A percentile compares a stretch with the other conserved stretches of the same genome.
These are phyloP conservation scores for Boletus patriciae DNA, from an alignment of 768 basidiomycete species.

Conservation along the genomic window DNA sequence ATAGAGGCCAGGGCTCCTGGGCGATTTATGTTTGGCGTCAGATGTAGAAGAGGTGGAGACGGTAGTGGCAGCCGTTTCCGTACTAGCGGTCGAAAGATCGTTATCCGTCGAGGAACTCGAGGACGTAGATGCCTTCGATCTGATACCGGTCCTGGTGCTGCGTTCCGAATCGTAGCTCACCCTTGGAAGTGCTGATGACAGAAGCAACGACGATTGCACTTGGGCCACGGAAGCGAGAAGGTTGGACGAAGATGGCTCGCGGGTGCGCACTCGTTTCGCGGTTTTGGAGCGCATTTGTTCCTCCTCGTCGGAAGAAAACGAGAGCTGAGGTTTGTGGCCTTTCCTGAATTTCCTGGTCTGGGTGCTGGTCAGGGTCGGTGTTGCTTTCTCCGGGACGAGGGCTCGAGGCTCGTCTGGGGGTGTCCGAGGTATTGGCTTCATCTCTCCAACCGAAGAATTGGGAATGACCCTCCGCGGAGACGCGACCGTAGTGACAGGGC, in stretches of 20 bases:
- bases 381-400: slow-evolving; percentile 18
- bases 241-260: slow-evolving; percentile 35
- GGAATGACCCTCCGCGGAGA: slow-evolving; percentile 6
- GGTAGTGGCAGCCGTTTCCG: slow-evolving; percentile 32
- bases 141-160: slow-evolving; percentile 18
- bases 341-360: slow-evolving; percentile 30
- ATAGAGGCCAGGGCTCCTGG: slow-evolving; percentile 17
- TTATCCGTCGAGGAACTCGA: slow-evolving; percentile 35
- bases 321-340: slow-evolving; percentile 42
- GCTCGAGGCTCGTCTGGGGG: slow-evolving; percentile 21
- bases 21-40: slow-evolving; percentile 19
- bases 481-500: not conserved
- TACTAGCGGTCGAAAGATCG: slow-evolving; percentile 33
- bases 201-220: slow-evolving; percentile 22
- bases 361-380: slow-evolving; percentile 12
- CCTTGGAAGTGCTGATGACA: slow-evolving; percentile 20
- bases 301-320: slow-evolving; percentile 73
- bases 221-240: slow-evolving; percentile 25
- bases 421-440: slow-evolving; percentile 21
- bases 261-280: slow-evolving; percentile 60
- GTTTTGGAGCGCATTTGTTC: slow-evolving; percentile 60
- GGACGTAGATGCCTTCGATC: slow-evolving; percentile 26
- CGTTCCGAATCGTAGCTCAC: slow-evolving; percentile 18
- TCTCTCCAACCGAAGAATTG: slow-evolving; percentile 2
- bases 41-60: slow-evolving; percentile 22